phyloP scores from a whole-genome alignment of 345 rosid species.

The Viola odorata region DNA sequence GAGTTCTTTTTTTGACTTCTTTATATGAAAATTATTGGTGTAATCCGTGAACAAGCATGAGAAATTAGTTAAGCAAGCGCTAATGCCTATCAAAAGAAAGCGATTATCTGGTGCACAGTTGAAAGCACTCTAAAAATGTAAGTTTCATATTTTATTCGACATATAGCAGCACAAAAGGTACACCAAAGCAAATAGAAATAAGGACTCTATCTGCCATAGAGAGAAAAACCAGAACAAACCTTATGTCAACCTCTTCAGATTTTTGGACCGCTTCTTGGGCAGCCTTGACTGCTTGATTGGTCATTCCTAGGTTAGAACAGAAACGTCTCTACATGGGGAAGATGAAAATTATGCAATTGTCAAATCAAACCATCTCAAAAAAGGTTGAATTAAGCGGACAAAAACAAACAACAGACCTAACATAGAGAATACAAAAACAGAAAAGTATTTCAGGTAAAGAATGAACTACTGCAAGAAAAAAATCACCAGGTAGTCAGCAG shows the following conservation, averaged over 20 bases:
- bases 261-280: constrained; percentile 54
- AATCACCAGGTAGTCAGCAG: constrained; percentile 46
- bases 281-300: constrained; percentile 52
- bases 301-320: constrained; percentile 54
- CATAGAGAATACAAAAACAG: background rate
- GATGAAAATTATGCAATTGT: constrained; percentile 2
- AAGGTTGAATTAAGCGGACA: background rate
- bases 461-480: background rate
- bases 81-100: too few species aligned
- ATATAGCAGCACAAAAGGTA: too few species aligned
- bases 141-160: too few species aligned
- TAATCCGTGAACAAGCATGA: too few species aligned
- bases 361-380: background rate
- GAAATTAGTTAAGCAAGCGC: too few species aligned
- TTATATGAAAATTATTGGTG: too few species aligned
- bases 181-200: too few species aligned
- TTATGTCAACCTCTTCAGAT: constrained; percentile 48
- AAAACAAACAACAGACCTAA: background rate
- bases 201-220: background rate
- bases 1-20: too few species aligned
- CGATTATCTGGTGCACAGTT: too few species aligned
- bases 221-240: constrained; percentile 27
- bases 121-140: too few species aligned
- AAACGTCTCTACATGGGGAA: constrained; percentile 40
- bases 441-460: background rate